Evolutionary conservation across 1,284 basidiomycete genomes (phyloP).

Genomic region (Heimioporus punctisporus): DNA sequence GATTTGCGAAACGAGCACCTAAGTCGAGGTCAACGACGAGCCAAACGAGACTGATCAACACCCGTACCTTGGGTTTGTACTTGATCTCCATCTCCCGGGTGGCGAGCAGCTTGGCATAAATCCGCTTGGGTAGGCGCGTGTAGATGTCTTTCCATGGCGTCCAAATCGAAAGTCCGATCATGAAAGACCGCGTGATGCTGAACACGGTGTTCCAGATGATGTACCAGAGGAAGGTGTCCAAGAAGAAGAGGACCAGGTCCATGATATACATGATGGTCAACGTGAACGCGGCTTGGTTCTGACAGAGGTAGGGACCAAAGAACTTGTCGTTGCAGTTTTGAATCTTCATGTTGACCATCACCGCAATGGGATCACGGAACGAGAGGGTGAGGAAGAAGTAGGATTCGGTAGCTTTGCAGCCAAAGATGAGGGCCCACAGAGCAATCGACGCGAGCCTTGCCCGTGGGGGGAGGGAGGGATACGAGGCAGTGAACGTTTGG

Average conservation of each 20-base stretch:
- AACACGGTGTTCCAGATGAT: conserved; percentile 98
- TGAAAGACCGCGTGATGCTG: conserved; percentile 89
- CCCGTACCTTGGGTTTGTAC: conserved; percentile 91
- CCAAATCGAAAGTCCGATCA: conserved; percentile 93
- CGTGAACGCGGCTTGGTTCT: conserved; percentile 91
- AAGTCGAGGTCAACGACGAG: conserved; percentile 5
- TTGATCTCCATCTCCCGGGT: conserved; percentile 94
- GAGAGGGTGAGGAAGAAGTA: conserved; percentile 96
- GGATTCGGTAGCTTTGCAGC: conserved; percentile 93
- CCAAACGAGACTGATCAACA: not conserved
- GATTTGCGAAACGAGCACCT: conserved; percentile 96
- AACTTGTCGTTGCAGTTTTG: conserved; percentile 85
- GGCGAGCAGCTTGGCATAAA: conserved; percentile 92
- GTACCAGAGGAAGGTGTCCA: conserved; percentile 98
- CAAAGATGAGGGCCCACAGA: conserved; percentile 91
- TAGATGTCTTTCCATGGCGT: conserved; percentile 98
- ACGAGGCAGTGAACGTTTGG: conserved; percentile 96
- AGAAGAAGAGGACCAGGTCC: conserved; percentile 94
- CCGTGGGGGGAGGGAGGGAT: conserved; percentile 65
- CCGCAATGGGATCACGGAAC: conserved; percentile 88
- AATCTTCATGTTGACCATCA: conserved; percentile 94
- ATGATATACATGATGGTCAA: conserved; percentile 96
- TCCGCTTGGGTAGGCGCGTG: conserved; percentile 90
- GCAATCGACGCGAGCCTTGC: conserved; percentile 75
- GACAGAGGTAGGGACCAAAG: conserved; percentile 82